Percentiles rank a stretch among this genome's conserved stretches.
Evolutionary conservation across 2,329 filamentous ascomycete genomes (phyloP).

Genomic region (Lecanicillium sp.): DNA sequence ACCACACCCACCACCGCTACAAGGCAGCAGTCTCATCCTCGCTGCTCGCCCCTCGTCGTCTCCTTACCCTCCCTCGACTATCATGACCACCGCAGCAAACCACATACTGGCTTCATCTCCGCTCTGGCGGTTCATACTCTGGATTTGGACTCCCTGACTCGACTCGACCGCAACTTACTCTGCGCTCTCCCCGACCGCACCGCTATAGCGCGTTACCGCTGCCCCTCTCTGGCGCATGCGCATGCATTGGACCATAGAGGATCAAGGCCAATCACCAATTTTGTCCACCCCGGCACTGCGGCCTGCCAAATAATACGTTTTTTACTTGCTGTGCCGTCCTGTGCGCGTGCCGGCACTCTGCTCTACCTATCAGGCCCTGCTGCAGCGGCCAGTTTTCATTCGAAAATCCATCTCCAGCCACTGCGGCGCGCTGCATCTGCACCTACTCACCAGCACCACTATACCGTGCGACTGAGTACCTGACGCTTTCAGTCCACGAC

Average conservation of each 20-base stretch:
- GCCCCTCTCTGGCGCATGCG: constrained; percentile 12
- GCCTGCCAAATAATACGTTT: constrained; percentile 7
- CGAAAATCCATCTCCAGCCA: neutral
- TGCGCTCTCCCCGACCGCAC: neutral
- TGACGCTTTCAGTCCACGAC: neutral
- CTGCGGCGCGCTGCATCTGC: neutral
- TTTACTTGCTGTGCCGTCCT: neutral
- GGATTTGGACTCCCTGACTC: constrained; percentile 13
- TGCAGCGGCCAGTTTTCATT: constrained; percentile 1
- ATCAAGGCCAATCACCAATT: constrained; percentile 12
- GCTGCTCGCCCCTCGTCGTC: neutral
- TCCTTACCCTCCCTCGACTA: neutral
- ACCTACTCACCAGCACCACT: neutral
- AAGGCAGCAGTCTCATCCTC: too few relatives aligned
- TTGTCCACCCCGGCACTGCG: constrained; percentile 4
- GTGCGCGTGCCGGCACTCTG: neutral
- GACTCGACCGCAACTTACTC: constrained; percentile 7
- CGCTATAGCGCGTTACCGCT: neutral
- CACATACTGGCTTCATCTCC: constrained; percentile 9
- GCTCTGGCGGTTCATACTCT: constrained; percentile 14
- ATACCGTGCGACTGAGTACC: neutral
- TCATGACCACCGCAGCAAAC: constrained; percentile 11
- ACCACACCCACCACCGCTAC: too few relatives aligned
- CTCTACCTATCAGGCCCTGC: neutral
- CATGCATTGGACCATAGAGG: constrained; percentile 12